Percentiles rank a stretch among this genome's conserved stretches.
These are phyloP conservation scores for Suhomyces emberorum DNA, from an alignment of 805 yeast species.

Conservation along the genomic window DNA sequence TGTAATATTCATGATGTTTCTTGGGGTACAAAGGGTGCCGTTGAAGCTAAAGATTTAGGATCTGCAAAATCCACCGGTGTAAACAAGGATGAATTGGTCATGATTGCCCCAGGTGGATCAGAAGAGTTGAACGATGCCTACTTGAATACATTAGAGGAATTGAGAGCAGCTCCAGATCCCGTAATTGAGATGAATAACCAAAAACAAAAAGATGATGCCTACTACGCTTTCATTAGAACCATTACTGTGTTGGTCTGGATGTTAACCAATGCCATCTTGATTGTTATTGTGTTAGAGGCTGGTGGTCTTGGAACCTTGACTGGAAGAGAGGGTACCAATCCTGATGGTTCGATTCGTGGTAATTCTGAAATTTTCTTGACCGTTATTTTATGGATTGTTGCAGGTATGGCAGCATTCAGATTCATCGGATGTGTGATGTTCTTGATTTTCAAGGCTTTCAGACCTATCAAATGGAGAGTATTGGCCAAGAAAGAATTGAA, in stretches of 20 bases:
- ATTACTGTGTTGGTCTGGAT: constrained; percentile 88
- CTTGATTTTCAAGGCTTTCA: constrained; percentile 37
- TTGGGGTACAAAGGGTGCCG: constrained; percentile 95
- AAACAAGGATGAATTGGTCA: constrained; percentile 38
- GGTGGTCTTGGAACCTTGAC: constrained; percentile 64
- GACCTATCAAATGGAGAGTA: constrained; percentile 40
- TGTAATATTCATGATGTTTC: constrained; percentile 95
- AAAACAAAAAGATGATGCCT: constrained; percentile 55
- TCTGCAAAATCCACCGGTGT: constrained; percentile 60
- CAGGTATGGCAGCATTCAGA: constrained; percentile 81
- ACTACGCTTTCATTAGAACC: constrained; percentile 88
- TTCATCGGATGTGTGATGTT: constrained; percentile 71
- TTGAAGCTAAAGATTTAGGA: constrained; percentile 67
- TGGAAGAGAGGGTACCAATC: constrained; percentile 23
- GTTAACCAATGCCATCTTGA: constrained; percentile 75
- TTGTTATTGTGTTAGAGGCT: constrained; percentile 79
- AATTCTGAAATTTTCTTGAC: constrained; percentile 70
- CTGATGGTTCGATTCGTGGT: constrained; percentile 27
- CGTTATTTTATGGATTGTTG: constrained; percentile 89
- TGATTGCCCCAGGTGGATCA: constrained; percentile 62
- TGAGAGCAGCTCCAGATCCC: constrained; percentile 43
- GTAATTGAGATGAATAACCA: constrained; percentile 25
- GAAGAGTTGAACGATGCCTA: constrained; percentile 77
- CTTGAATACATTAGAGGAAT: constrained; percentile 56
- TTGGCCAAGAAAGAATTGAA: constrained; percentile 12